These are phyloP conservation scores for Boechera stricta DNA, from an alignment of 345 rosid species.

Conservation along the genomic window DNA sequence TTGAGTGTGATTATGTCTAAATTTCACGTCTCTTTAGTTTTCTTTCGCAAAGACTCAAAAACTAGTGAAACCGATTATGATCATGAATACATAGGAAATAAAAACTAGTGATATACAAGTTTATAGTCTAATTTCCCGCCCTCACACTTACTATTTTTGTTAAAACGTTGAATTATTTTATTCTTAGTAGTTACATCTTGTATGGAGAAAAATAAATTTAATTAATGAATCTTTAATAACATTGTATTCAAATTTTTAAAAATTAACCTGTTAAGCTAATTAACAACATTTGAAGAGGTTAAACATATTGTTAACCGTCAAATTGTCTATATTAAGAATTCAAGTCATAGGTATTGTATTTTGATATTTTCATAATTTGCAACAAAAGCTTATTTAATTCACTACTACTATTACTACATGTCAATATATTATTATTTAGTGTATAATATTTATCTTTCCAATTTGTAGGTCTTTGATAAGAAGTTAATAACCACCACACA, in stretches of 20 bases:
- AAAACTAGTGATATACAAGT: too few species aligned
- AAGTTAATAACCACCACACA: neutral
- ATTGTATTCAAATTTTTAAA: neutral
- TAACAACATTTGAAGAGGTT: too few species aligned
- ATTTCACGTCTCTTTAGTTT: too few species aligned
- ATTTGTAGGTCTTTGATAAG: neutral
- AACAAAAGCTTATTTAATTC: neutral
- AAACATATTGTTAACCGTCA: neutral
- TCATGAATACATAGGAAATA: too few species aligned
- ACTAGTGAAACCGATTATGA: too few species aligned
- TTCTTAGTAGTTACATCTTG: neutral
- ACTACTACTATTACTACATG: neutral
- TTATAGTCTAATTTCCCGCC: too few species aligned
- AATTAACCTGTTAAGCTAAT: too few species aligned
- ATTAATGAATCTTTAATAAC: neutral
- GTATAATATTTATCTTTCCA: neutral
- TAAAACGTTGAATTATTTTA: neutral
- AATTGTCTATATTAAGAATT: neutral
- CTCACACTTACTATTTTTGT: neutral
- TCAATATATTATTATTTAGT: too few species aligned
- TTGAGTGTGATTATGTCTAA: too few species aligned
- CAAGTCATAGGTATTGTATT: neutral
- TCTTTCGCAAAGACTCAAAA: too few species aligned
- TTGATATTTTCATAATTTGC: neutral
- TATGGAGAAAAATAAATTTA: neutral